phyloP scores from a whole-genome alignment of 177 flowering plant genomes.

The Telopea speciosissima region DNA sequence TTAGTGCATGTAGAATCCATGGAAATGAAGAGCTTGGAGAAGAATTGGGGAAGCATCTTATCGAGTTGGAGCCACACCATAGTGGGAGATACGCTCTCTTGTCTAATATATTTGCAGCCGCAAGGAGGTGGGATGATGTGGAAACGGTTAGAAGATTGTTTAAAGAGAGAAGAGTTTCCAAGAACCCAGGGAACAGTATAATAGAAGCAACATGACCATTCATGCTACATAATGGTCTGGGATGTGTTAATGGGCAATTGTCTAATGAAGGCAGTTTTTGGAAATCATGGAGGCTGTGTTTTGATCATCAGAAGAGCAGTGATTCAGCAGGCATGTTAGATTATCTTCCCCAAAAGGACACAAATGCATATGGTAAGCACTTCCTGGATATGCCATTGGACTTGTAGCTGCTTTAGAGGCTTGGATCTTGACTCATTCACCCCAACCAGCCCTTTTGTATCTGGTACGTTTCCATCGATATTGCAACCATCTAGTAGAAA shows the following conservation, averaged over 20 bases:
- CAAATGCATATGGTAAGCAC: constrained; percentile 85
- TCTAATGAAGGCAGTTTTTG: no score
- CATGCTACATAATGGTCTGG: no score
- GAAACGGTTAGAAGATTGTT: not conserved
- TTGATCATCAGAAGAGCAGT: constrained; percentile 66
- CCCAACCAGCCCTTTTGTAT: no score
- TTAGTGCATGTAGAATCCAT: no score
- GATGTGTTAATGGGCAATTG: no score
- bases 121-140: not conserved
- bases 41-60: not conserved
- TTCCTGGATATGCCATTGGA: constrained; percentile 81
- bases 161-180: no score
- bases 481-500: not conserved
- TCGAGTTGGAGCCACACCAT: not conserved
- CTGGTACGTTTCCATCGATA: not conserved
- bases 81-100: not conserved
- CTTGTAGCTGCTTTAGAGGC: constrained; percentile 75
- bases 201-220: no score
- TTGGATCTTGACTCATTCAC: constrained; percentile 73
- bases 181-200: no score
- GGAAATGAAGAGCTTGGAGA: not conserved
- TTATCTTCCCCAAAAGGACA: constrained; percentile 46
- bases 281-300: constrained; percentile 75
- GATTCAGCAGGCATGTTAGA: constrained; percentile 41
- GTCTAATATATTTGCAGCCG: not conserved